Conservation (phyloP, 139 green algal genomes). For the Zygnema circumcarinatum region DNA sequence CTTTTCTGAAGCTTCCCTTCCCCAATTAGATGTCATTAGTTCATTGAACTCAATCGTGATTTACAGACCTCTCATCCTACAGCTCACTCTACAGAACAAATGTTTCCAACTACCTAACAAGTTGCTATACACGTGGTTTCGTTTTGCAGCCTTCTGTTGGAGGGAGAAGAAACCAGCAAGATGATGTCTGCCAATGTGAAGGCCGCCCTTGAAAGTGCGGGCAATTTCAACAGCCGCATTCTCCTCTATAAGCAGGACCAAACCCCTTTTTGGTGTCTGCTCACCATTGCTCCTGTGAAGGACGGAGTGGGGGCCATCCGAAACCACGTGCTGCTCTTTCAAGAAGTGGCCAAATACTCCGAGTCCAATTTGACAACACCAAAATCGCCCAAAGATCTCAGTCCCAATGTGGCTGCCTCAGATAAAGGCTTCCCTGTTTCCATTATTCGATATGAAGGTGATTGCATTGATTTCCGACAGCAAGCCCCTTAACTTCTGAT, state of each 20-base stretch:
- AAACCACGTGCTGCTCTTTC: conserved; percentile 10
- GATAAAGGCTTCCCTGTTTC: background rate
- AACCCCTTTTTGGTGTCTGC: background rate
- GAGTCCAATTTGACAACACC: background rate
- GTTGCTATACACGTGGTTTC: too few relatives aligned
- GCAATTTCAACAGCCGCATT: background rate
- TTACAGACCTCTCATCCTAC: too few relatives aligned
- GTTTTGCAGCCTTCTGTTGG: background rate
- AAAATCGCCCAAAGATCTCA: background rate
- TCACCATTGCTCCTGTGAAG: conserved; percentile 17
- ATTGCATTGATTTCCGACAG: too few relatives aligned
- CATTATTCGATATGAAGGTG: background rate
- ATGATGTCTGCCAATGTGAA: background rate
- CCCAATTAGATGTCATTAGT: too few relatives aligned
- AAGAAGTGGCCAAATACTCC: background rate
- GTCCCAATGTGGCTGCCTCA: background rate
- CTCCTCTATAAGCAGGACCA: background rate
- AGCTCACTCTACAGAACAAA: too few relatives aligned
- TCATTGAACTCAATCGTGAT: too few relatives aligned
- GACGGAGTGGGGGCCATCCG: background rate
- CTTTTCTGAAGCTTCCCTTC: too few relatives aligned
- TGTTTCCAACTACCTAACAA: too few relatives aligned
- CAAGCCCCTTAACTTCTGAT: too few relatives aligned
- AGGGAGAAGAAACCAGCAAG: background rate
- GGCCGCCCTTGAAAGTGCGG: background rate